Conservation (phyloP, 495 filamentous ascomycete genomes). For the Parathielavia hyrcaniae region DNA sequence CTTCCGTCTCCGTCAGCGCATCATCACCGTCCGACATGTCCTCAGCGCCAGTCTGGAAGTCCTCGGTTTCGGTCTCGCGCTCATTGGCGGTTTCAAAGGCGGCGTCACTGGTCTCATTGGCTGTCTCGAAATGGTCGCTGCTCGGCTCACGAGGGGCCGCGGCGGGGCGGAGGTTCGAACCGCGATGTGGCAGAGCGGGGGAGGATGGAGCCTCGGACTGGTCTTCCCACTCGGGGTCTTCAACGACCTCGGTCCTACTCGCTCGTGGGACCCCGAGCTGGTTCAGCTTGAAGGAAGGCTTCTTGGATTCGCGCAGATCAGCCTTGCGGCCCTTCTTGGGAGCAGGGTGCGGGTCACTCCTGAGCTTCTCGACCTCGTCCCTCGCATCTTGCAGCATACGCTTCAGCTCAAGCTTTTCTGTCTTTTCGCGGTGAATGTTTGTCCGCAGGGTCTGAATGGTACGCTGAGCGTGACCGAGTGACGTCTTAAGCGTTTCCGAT, state of each 20-base stretch:
- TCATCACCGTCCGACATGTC: constrained; percentile 62
- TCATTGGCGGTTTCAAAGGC: constrained; percentile 85
- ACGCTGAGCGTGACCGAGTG: constrained; percentile 85
- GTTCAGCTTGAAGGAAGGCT: constrained; percentile 59
- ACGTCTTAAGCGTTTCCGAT: constrained; percentile 89
- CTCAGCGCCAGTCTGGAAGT: constrained; percentile 87
- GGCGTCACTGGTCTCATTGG: constrained; percentile 75
- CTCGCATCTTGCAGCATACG: constrained; percentile 93
- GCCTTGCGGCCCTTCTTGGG: constrained; percentile 62
- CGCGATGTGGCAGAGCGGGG: constrained; percentile 17
- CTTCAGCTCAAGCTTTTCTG: constrained; percentile 91
- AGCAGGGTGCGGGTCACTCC: constrained; percentile 51
- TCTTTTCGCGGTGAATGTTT: constrained; percentile 94
- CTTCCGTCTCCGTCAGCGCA: constrained; percentile 84
- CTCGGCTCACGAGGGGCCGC: constrained; percentile 29
- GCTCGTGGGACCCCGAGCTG: constrained; percentile 72
- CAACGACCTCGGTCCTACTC: constrained; percentile 66
- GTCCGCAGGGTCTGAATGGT: constrained; percentile 93
- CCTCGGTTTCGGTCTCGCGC: constrained; percentile 78
- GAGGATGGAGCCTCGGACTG: constrained; percentile 37
- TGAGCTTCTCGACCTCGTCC: constrained; percentile 79
- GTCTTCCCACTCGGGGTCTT: constrained; percentile 90
- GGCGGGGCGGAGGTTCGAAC: constrained; percentile 19
- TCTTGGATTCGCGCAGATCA: constrained; percentile 69
- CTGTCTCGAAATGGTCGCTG: constrained; percentile 73